Conservation (phyloP, 805 yeast species). For the Teunomyces cretensis region DNA sequence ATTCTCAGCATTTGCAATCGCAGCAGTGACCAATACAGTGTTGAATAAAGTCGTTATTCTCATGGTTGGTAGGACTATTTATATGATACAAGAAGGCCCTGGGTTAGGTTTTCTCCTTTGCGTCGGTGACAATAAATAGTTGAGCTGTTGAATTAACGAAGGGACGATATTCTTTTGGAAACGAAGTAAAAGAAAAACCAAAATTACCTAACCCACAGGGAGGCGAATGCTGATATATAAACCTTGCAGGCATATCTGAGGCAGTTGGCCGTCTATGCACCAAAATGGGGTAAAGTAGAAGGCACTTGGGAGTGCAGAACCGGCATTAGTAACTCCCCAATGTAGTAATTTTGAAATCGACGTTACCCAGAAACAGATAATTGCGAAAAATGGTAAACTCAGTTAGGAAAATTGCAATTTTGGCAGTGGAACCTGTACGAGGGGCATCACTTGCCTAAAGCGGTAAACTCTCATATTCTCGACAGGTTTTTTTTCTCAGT, state of each 20-base stretch:
- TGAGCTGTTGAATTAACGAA: conserved; percentile 3
- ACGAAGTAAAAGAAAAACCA: conserved; percentile 7
- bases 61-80: conserved; percentile 15
- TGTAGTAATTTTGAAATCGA: neutral
- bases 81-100: neutral
- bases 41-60: conserved; percentile 23
- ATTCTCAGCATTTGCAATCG: conserved; percentile 18
- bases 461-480: neutral
- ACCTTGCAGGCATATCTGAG: conserved; percentile 1
- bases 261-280: too few species aligned
- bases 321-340: neutral
- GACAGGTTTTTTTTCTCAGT: neutral
- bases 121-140: conserved; percentile 2
- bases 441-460: neutral
- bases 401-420: conserved; percentile 1
- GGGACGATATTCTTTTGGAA: conserved; percentile 8
- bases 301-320: neutral
- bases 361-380: conserved; percentile 4
- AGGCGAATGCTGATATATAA: conserved; percentile 1
- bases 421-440: neutral
- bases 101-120: conserved; percentile 6
- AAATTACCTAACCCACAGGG: neutral
- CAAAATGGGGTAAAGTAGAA: neutral
- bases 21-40: conserved; percentile 23
- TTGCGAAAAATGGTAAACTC: conserved; percentile 1